A percentile compares a stretch with the other conserved stretches of the same genome.
Conservation (phyloP, 2,329 filamentous ascomycete species). For the Tolypocladium pustulatum region DNA sequence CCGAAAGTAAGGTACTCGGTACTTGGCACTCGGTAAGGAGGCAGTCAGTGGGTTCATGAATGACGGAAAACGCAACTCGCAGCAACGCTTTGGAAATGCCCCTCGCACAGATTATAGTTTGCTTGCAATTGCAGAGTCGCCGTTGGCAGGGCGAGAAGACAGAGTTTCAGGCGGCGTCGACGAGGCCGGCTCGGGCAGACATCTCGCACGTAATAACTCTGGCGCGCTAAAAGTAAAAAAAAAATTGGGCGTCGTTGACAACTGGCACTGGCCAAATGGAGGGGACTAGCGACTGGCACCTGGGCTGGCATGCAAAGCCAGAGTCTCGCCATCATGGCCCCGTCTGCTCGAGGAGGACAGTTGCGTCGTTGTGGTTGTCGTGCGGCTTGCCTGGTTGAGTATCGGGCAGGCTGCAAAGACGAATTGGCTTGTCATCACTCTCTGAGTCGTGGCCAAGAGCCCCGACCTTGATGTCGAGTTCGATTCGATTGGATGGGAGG, state of each 20-base stretch:
- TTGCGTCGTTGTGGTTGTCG: no score
- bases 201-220: background rate
- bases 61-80: no score
- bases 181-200: background rate
- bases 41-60: no score
- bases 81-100: no score
- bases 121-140: background rate
- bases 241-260: background rate
- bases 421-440: no score
- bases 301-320: background rate
- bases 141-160: background rate
- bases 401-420: no score
- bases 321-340: background rate
- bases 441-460: background rate
- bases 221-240: background rate
- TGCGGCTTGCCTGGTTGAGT: no score
- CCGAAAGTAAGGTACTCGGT: background rate
- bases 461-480: no score
- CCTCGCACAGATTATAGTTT: no score
- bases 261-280: background rate
- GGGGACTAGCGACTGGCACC: background rate
- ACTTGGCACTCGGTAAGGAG: background rate
- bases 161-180: background rate
- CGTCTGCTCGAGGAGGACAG: no score
- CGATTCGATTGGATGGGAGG: background rate